Conservation (phyloP, 805 yeast genomes). For the Henningerozyma blattae region DNA sequence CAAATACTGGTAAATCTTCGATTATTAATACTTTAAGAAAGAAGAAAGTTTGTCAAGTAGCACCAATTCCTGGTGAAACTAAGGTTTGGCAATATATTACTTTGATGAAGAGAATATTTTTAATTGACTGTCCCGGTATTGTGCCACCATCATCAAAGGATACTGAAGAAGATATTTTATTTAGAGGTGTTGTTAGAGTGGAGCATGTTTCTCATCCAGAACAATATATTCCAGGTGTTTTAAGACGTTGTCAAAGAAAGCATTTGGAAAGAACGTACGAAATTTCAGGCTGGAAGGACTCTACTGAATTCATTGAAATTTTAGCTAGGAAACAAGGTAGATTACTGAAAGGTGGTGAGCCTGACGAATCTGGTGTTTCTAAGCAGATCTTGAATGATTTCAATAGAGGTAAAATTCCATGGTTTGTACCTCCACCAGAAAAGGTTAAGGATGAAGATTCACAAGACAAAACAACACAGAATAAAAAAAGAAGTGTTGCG, state of each 20-base stretch:
- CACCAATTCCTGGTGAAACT: slow-evolving; percentile 98
- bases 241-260: slow-evolving; percentile 73
- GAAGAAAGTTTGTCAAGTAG: slow-evolving; percentile 93
- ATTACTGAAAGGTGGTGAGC: slow-evolving; percentile 92
- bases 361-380: slow-evolving; percentile 88
- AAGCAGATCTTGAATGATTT: slow-evolving; percentile 86
- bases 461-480: slow-evolving; percentile 34
- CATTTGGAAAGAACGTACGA: slow-evolving; percentile 95
- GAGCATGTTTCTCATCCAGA: slow-evolving; percentile 94
- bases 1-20: slow-evolving; percentile 96
- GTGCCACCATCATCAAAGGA: slow-evolving; percentile 93
- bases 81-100: slow-evolving; percentile 99
- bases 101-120: slow-evolving; percentile 85
- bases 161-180: slow-evolving; percentile 79
- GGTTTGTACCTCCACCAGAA: slow-evolving; percentile 93
- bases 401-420: slow-evolving; percentile 94
- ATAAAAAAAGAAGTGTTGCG: neutral
- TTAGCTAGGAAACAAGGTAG: slow-evolving; percentile 90
- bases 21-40: slow-evolving; percentile 86
- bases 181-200: slow-evolving; percentile 97
- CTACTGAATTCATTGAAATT: slow-evolving; percentile 76
- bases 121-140: slow-evolving; percentile 98
- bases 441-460: no score
- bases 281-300: slow-evolving; percentile 74
- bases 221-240: slow-evolving; percentile 81